Evolutionary conservation across 805 yeast genomes (phyloP).

Genomic region (Schwanniomyces occidentalis): DNA sequence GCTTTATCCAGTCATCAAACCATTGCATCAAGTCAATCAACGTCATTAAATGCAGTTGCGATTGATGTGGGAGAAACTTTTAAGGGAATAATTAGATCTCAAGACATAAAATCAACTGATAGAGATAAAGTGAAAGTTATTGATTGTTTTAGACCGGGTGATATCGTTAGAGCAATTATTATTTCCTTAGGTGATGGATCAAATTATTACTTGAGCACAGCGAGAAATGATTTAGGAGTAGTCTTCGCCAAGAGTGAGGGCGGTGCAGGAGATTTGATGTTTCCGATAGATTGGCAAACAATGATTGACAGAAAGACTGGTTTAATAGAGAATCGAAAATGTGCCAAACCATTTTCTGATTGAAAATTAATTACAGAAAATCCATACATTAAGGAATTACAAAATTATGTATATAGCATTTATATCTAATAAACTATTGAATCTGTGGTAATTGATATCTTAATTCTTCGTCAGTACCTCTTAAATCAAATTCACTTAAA

Average conservation of each 20-base stretch:
- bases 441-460: slow-evolving; percentile 21
- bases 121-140: slow-evolving; percentile 80
- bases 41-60: slow-evolving; percentile 38
- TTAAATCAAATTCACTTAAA: slow-evolving; percentile 76
- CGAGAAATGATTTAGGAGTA: slow-evolving; percentile 90
- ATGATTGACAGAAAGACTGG: slow-evolving; percentile 84
- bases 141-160: slow-evolving; percentile 88
- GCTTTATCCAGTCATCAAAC: slow-evolving; percentile 33
- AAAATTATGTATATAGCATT: slow-evolving; percentile 4
- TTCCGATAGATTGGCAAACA: slow-evolving; percentile 93
- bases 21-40: slow-evolving; percentile 43
- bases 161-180: slow-evolving; percentile 80
- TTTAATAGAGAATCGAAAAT: slow-evolving; percentile 73
- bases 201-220: slow-evolving; percentile 86
- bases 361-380: not conserved
- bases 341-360: slow-evolving; percentile 76
- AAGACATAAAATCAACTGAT: slow-evolving; percentile 89
- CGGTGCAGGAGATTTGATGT: slow-evolving; percentile 72
- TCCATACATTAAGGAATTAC: slow-evolving; percentile 1
- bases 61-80: slow-evolving; percentile 84
- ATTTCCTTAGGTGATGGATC: slow-evolving; percentile 93
- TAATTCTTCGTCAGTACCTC: slow-evolving; percentile 43
- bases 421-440: slow-evolving; percentile 1
- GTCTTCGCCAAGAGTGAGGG: slow-evolving; percentile 78
- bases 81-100: slow-evolving; percentile 81